Percentiles rank a stretch among this genome's conserved stretches.
Evolutionary conservation across 2,329 filamentous ascomycete genomes (phyloP).

Genomic region (Penicillium occitanis): DNA sequence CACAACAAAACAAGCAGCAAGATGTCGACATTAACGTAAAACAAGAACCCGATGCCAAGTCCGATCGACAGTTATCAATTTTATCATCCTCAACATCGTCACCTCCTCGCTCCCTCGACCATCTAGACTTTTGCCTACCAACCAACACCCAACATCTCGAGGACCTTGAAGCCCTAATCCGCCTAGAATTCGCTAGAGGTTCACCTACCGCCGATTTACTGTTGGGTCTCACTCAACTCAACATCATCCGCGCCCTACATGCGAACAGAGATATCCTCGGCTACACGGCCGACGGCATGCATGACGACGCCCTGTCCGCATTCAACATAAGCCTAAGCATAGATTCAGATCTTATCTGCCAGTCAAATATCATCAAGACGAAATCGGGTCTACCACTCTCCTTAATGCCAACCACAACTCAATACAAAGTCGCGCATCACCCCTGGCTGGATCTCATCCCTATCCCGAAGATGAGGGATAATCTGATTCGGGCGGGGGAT

Average conservation of each 20-base stretch:
- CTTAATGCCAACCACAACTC: conserved; percentile 15
- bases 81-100: no score
- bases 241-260: conserved; percentile 16
- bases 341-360: not conserved
- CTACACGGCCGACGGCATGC: not conserved
- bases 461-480: conserved; percentile 20
- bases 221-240: conserved; percentile 14
- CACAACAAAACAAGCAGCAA: not conserved
- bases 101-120: conserved; percentile 1
- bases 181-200: conserved; percentile 8
- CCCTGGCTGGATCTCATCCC: conserved; percentile 22
- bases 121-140: not conserved
- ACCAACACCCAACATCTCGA: not conserved
- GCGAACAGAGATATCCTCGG: conserved; percentile 18
- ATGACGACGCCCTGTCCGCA: conserved; percentile 18
- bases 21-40: not conserved
- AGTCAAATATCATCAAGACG: not conserved
- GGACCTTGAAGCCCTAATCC: conserved; percentile 13
- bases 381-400: conserved; percentile 6
- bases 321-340: not conserved
- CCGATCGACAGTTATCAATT: no score
- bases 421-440: conserved; percentile 18
- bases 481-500: conserved; percentile 23
- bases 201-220: conserved; percentile 18
- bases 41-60: not conserved